These are phyloP conservation scores for Erythrophleum ivorense DNA, from an alignment of 331 rosid genomes.

Conservation along the genomic window DNA sequence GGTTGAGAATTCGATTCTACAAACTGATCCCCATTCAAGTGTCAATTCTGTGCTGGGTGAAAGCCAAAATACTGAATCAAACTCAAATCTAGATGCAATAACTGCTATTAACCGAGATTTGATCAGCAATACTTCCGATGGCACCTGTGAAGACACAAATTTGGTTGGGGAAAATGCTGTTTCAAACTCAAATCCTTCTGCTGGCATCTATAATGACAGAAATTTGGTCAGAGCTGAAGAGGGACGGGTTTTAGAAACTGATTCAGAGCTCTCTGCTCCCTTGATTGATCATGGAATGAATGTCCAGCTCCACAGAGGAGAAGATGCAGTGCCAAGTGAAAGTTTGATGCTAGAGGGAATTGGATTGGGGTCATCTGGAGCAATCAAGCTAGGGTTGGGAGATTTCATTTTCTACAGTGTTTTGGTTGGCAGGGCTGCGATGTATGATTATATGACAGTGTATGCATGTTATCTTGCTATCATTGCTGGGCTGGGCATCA, in stretches of 20 bases:
- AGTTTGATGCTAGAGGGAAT: conserved; percentile 79
- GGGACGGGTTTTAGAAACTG: conserved; percentile 50
- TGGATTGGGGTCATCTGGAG: conserved; percentile 90
- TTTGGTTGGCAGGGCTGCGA: conserved; percentile 95
- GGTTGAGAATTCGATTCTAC: conserved; percentile 41
- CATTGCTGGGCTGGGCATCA: conserved; percentile 90
- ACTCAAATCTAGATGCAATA: conserved; percentile 27
- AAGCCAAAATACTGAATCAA: conserved; percentile 29
- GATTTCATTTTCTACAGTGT: conserved; percentile 96
- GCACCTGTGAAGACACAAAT: conserved; percentile 26
- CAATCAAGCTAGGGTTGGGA: conserved; percentile 92
- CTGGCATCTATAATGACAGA: conserved; percentile 28
- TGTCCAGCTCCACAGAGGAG: conserved; percentile 40
- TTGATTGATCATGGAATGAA: conserved; percentile 58
- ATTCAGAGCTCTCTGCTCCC: conserved; percentile 58
- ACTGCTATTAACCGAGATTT: conserved; percentile 35
- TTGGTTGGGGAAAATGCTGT: conserved; percentile 44
- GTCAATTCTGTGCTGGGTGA: conserved; percentile 41
- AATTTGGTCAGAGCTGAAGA: conserved; percentile 66
- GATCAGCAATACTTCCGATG: conserved; percentile 16
- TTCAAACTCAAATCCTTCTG: conserved; percentile 32
- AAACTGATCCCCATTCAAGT: conserved; percentile 29
- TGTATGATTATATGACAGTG: conserved; percentile 96
- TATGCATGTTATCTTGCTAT: conserved; percentile 97
- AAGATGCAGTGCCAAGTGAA: conserved; percentile 48